phyloP scores from a whole-genome alignment of 108 stramenopile species.

The Skeletonema potamos region DNA sequence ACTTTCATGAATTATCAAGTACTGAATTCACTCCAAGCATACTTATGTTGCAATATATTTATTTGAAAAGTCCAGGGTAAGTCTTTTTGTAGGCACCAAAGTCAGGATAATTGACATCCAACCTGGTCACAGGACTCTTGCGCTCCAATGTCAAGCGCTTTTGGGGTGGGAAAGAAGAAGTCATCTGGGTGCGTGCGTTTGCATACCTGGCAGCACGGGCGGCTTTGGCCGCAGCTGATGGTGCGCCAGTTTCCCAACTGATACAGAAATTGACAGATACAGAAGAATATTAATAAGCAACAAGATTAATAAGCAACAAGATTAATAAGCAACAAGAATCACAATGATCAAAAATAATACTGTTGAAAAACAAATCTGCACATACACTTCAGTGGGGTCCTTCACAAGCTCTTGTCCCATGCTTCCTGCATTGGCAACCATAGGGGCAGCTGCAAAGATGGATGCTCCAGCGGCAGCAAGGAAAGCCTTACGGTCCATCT shows the following conservation, averaged over 20 bases:
- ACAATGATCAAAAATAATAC: not conserved
- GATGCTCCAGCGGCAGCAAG: constrained; percentile 63
- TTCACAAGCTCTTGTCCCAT: constrained; percentile 75
- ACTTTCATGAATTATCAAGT: not conserved
- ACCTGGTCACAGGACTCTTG: constrained; percentile 85
- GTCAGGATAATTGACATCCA: constrained; percentile 79
- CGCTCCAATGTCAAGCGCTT: constrained; percentile 84
- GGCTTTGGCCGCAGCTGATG: constrained; percentile 51
- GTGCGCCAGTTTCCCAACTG: constrained; percentile 77
- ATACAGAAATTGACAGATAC: not conserved
- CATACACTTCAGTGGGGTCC: constrained; percentile 66
- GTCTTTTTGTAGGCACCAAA: constrained; percentile 82
- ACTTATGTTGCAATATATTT: not conserved
- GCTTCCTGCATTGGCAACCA: constrained; percentile 65
- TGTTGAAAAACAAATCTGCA: not conserved
- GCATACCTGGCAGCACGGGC: constrained; percentile 66
- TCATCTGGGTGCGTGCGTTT: constrained; percentile 85
- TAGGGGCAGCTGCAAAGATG: constrained; percentile 56
- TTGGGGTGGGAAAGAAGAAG: constrained; percentile 73
- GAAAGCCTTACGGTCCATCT: constrained; percentile 69
- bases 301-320: not conserved
- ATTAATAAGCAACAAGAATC: not conserved
- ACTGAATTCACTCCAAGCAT: not conserved
- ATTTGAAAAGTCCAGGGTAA: constrained; percentile 84
- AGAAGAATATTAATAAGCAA: not conserved